Evolutionary conservation across 495 filamentous ascomycete species (phyloP), one percentile per base, ranked within the genome.

Genomic region (Xylaria nigripes): DNA sequence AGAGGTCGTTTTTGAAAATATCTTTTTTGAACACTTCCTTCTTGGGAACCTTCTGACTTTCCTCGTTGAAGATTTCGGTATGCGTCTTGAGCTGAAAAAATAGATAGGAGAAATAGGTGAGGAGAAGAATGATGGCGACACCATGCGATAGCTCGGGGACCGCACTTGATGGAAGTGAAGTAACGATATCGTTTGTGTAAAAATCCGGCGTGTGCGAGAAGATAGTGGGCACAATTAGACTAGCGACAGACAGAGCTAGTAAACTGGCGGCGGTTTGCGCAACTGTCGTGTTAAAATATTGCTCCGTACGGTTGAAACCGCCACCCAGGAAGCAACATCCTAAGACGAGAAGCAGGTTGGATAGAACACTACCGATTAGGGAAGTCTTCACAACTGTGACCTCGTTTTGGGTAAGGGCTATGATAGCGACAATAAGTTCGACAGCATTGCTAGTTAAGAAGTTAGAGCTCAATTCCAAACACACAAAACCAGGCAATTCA

Each of bases 321-420:
- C 91, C 90, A 47, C 86, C 86, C 71, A 94, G 89, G 76, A 96
- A 96, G 65, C 84, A 90, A 85, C 93, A 91, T 16, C 91, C 91
- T 72, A 96, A 74, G 32, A 96, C 92, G 18, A 96, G 78, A 5
- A 96, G 84, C 47, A 96, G 69, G 65, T 96, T 96, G 16, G 90
- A 95, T 16, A 96, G 72, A 66, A 96, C 95, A 66, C 82, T 87
- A 24, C 91, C 91, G 55, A 96, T 87, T 12, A 96, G 72, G 2
- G 91, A 96, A 0, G 91, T 95, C 68, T 96, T 87, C 3, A 96
- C 92, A 60, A 97, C 94, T 38, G 86, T 74, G 23, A 94, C 80
- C 69, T 97, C 76, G 32, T 76, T 65, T 48, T 91, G 72, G 19
- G 76, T 69, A 36, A 96, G 72, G 0, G 90, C 90, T 45, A 95